phyloP scores from a whole-genome alignment of 495 filamentous ascomycete species.

The Penicillium nucicola region DNA sequence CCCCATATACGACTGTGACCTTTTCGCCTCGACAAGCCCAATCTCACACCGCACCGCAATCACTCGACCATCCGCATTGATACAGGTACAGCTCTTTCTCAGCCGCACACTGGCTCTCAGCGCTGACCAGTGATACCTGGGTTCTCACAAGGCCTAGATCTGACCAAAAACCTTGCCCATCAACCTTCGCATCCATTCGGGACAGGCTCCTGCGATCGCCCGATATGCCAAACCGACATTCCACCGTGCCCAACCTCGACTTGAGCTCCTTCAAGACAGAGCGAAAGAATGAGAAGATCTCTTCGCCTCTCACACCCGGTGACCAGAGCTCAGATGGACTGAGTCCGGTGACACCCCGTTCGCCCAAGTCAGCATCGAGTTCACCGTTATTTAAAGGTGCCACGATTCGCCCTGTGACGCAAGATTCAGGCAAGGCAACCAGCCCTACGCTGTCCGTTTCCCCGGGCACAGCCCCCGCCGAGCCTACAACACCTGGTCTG shows the following conservation, averaged over 20 bases:
- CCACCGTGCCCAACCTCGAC: slow-evolving; percentile 43
- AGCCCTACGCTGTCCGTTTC: slow-evolving; percentile 34
- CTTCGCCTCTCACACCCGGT: slow-evolving; percentile 35
- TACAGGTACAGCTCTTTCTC: neutral
- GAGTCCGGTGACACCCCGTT: slow-evolving; percentile 43
- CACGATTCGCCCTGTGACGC: slow-evolving; percentile 44
- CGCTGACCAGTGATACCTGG: neutral
- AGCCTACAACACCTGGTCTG: slow-evolving; percentile 43
- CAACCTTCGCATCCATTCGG: slow-evolving; percentile 4
- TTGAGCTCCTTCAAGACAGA: slow-evolving; percentile 36
- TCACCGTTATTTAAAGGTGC: slow-evolving; percentile 42
- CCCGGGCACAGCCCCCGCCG: slow-evolving; percentile 20
- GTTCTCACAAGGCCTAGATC: slow-evolving; percentile 1
- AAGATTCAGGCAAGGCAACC: slow-evolving; percentile 34
- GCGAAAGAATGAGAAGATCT: slow-evolving; percentile 26
- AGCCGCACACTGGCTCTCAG: neutral
- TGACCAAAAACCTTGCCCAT: slow-evolving; percentile 2
- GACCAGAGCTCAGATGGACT: slow-evolving; percentile 39
- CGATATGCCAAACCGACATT: slow-evolving; percentile 44
- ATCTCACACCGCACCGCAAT: slow-evolving; percentile 1
- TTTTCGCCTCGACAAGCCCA: neutral
- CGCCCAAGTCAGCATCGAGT: slow-evolving; percentile 40
- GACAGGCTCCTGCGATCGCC: slow-evolving; percentile 13
- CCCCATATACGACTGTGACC: neutral
- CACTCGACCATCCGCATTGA: neutral